Conservation (phyloP, 192 early-diverging fungal genomes). For the Fimicolochytrium jonesii region DNA sequence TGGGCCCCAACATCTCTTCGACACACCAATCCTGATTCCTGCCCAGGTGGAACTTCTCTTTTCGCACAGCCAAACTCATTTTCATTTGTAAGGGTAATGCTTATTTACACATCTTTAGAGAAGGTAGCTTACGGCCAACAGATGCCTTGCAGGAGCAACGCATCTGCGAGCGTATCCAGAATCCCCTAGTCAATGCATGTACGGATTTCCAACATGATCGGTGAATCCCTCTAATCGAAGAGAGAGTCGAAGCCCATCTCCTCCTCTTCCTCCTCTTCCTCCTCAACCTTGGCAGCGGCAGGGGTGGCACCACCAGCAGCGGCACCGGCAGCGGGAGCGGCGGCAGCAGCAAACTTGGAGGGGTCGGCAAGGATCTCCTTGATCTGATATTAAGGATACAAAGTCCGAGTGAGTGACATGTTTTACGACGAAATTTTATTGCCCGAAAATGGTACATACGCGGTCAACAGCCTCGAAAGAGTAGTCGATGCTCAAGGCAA, state of each 20-base stretch:
- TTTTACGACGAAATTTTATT: constrained; percentile 41
- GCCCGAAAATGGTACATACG: constrained; percentile 32
- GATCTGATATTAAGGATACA: constrained; percentile 59
- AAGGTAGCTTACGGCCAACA: too few relatives aligned
- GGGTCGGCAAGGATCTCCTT: constrained; percentile 94
- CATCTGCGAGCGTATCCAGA: too few relatives aligned
- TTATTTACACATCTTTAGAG: too few relatives aligned
- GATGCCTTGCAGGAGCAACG: too few relatives aligned
- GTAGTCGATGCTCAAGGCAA: constrained; percentile 85
- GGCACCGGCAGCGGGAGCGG: constrained; percentile 66
- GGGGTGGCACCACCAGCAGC: constrained; percentile 51
- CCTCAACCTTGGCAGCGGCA: constrained; percentile 49
- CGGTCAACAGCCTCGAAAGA: constrained; percentile 84
- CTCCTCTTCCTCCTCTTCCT: constrained; percentile 72
- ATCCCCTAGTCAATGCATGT: too few relatives aligned
- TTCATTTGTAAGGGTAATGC: too few relatives aligned
- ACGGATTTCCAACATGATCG: too few relatives aligned
- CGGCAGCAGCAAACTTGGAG: constrained; percentile 79
- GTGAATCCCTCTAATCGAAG: constrained; percentile 25
- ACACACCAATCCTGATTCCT: too few relatives aligned
- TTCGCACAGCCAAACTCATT: too few relatives aligned
- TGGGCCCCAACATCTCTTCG: too few relatives aligned
- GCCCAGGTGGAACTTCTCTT: too few relatives aligned
- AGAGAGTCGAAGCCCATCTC: constrained; percentile 85
- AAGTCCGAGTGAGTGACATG: constrained; percentile 69